Base-by-base conservation (phyloP, 305 asterid genomes). In the Stenogyne calaminthoides region DNA sequence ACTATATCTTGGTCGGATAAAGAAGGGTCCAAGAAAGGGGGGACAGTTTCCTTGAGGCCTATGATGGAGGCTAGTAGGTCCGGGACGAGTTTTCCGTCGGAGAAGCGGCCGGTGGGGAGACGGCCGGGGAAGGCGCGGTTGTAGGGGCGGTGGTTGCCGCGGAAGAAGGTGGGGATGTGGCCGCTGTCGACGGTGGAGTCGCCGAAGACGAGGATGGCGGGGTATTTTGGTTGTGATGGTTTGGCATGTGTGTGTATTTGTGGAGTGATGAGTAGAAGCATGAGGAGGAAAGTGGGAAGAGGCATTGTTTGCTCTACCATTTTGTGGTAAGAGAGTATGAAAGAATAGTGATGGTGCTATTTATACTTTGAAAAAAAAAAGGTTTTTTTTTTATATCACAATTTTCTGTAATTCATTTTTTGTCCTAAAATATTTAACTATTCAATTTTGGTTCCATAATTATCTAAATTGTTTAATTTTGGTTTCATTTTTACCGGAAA, bases 101-200 rank as follows among this genome's bases (percentile, higher is more conserved):
- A 91, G 73, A 91, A 88, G 63, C 97, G 73, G 6, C 97, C 97
- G 0, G 90, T 86, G 2, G 97, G 84, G 49, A 79, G 70, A 1
- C 36, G 39, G 8, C 87, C 89, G 0, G 89, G 89, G 29, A 83
- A 91, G 42, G 78, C 77, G 1, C 55, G 36, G 2, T 96, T 96
- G 40, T 91, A 91, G 0, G 96, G 97, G 2, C 7, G 78, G 71
- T 91, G 94, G 59, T 91, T 36, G 47, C 88, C 95, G 67, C 64
- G 77, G 69, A 86, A 76, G 3, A 75, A 27, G 0, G 93, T 89
- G 10, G n/a, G 1, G 32, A 91, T 75, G 85, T 82, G 89, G 79
- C 97, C 94, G 0, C 91, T 76, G 58, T 91, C 96, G 0, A 89
- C 92, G 0, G 89, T 80, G 11, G 95, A 91, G 49, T 89, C 96